Evolutionary conservation across 257 asterid genomes (phyloP).

Genomic region (Coffea eugenioides): DNA sequence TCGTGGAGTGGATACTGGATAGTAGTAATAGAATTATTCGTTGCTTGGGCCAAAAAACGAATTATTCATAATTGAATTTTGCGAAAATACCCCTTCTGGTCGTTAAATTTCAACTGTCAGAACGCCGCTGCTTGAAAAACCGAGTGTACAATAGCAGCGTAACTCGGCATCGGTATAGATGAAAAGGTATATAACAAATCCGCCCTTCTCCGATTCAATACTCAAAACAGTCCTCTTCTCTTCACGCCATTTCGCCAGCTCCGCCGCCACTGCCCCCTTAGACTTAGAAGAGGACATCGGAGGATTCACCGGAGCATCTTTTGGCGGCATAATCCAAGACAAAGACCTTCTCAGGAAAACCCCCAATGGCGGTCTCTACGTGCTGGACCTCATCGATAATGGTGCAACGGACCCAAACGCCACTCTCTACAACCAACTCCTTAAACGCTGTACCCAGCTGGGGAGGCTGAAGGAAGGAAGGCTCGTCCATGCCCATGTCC

Average conservation of each 20-base stretch:
- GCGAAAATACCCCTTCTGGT: no score
- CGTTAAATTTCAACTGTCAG: neutral
- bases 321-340: conserved; percentile 27
- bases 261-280: neutral
- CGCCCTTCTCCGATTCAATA: conserved; percentile 2
- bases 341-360: conserved; percentile 49
- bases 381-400: conserved; percentile 55
- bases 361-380: conserved; percentile 46
- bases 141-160: neutral
- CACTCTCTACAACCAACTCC: conserved; percentile 38
- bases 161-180: neutral
- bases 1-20: no score
- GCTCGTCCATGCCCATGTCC: conserved; percentile 54
- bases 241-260: neutral
- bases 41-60: no score
- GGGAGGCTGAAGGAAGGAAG: conserved; percentile 54
- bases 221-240: neutral
- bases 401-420: conserved; percentile 53
- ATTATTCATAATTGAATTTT: no score
- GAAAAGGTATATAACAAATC: neutral
- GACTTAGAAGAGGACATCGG: conserved; percentile 1
- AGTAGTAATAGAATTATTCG: no score
- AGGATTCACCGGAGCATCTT: neutral
- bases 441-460: conserved; percentile 27
- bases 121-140: neutral